Conservation (phyloP, 78 protist genomes). For the Reticulomyxa filosa region DNA sequence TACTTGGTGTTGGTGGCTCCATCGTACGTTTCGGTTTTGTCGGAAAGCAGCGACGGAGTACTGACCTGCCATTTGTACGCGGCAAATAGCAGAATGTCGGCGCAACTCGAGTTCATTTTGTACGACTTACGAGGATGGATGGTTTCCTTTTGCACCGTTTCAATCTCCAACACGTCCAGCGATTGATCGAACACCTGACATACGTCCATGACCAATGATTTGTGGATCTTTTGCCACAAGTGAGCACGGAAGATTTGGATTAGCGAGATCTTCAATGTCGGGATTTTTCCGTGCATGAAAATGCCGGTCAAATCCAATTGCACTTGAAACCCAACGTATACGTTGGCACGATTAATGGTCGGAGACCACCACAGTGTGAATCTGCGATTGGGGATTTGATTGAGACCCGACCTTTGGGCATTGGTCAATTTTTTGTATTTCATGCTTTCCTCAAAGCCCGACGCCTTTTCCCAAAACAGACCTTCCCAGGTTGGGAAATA, state of each 20-base stretch:
- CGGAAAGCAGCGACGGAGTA: conserved; percentile 84
- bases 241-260: conserved; percentile 99
- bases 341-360: conserved; percentile 98
- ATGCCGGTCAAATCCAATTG: conserved; percentile 99
- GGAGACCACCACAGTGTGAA: conserved; percentile 99
- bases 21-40: conserved; percentile 69
- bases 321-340: conserved; percentile 94
- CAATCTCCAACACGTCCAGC: conserved; percentile 85
- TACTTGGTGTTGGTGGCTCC: conserved; percentile 55
- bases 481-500: conserved; percentile 99
- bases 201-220: conserved; percentile 75
- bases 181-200: conserved; percentile 90
- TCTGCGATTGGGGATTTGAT: conserved; percentile 98
- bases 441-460: conserved; percentile 85
- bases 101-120: conserved; percentile 95
- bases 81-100: conserved; percentile 90
- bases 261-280: conserved; percentile 92
- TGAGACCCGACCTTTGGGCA: conserved; percentile 98
- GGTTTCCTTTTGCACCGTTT: conserved; percentile 93
- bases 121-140: conserved; percentile 99
- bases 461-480: conserved; percentile 95
- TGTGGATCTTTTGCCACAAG: conserved; percentile 99
- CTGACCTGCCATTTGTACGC: conserved; percentile 91
- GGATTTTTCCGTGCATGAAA: conserved; percentile 99
- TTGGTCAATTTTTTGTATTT: conserved; percentile 97